phyloP scores from a whole-genome alignment of 306 rosid species.

The Lotus japonicus region DNA sequence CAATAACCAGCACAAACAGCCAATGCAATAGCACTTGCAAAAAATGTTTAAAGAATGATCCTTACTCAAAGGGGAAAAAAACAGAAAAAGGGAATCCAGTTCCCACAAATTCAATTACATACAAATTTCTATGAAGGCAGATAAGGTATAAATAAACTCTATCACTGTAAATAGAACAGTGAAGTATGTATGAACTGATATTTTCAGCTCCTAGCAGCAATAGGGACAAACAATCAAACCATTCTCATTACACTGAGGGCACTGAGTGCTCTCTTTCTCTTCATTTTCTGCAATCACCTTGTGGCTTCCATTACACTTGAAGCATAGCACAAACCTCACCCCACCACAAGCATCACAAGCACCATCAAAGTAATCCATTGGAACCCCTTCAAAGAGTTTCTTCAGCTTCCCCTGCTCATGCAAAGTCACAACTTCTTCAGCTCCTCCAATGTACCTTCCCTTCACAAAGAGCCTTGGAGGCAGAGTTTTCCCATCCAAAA shows the following conservation, averaged over 20 bases:
- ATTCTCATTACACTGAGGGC: conserved; percentile 74
- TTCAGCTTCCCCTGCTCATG: conserved; percentile 73
- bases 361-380: conserved; percentile 33
- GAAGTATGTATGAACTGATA: background rate
- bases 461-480: conserved; percentile 84
- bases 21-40: conserved; percentile 17
- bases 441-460: conserved; percentile 79
- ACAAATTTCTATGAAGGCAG: conserved; percentile 14
- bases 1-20: conserved; percentile 19
- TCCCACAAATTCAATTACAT: conserved; percentile 12
- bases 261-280: conserved; percentile 20
- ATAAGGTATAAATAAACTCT: background rate
- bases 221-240: conserved; percentile 72
- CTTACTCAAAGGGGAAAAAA: background rate
- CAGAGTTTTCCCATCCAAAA: conserved; percentile 35
- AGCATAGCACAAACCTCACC: conserved; percentile 62
- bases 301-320: conserved; percentile 70
- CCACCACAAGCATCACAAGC: conserved; percentile 81
- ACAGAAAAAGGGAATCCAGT: background rate
- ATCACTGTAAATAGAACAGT: background rate
- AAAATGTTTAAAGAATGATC: conserved; percentile 30
- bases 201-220: conserved; percentile 44
- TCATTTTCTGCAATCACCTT: conserved; percentile 37
- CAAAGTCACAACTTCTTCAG: conserved; percentile 57
- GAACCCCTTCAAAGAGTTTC: conserved; percentile 51